Evolutionary conservation across 305 asterid species (phyloP).

Genomic region (Fraxinus platypoda): DNA sequence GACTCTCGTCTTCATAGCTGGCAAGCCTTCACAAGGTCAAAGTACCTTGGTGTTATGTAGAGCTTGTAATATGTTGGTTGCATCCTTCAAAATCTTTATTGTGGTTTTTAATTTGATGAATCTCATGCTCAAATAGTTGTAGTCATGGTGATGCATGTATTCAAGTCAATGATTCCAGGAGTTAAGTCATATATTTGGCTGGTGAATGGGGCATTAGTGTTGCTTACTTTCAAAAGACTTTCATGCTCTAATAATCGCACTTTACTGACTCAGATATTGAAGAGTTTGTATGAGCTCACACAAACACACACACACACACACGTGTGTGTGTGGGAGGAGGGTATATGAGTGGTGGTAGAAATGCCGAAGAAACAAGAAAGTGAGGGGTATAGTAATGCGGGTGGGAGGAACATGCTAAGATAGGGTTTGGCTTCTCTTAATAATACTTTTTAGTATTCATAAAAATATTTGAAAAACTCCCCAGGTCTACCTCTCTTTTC

Average conservation of each 20-base stretch:
- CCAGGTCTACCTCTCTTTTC: neutral
- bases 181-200: slow-evolving; percentile 14
- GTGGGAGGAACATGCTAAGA: neutral
- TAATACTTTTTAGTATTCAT: neutral
- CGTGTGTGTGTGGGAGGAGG: neutral
- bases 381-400: neutral
- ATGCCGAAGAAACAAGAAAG: neutral
- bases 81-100: slow-evolving; percentile 1
- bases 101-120: slow-evolving; percentile 3
- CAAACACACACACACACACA: neutral
- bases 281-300: slow-evolving; percentile 3
- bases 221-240: slow-evolving; percentile 2
- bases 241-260: slow-evolving; percentile 9
- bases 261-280: slow-evolving; percentile 12
- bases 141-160: slow-evolving; percentile 6
- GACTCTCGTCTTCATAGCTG: slow-evolving; percentile 1
- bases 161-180: slow-evolving; percentile 13
- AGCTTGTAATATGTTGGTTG: slow-evolving; percentile 12
- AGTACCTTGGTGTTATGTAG: slow-evolving; percentile 7
- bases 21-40: slow-evolving; percentile 13
- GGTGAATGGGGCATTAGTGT: slow-evolving; percentile 11
- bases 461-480: neutral
- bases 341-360: neutral
- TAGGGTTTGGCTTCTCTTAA: slow-evolving; percentile 6
- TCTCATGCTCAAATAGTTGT: slow-evolving; percentile 12